Base-by-base conservation (phyloP, 768 basidiomycete genomes). In the Lactarius tabidus region DNA sequence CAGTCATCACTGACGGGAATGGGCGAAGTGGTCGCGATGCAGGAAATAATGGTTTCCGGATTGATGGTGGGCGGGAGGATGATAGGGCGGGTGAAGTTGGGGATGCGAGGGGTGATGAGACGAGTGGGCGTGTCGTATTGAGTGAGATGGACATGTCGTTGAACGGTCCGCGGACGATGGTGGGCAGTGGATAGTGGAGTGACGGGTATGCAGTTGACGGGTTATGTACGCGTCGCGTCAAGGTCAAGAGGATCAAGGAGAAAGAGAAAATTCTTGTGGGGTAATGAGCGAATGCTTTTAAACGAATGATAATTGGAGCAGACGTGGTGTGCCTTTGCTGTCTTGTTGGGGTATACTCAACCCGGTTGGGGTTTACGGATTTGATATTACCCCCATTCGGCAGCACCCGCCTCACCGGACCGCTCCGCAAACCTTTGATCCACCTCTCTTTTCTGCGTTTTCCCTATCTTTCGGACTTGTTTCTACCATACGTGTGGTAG, bases 21-120 rank as follows among this genome's bases (percentile, higher is more conserved):
- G 92, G 92, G 31, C 92, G 84, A 28, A 92, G 80, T 1, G 88
- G 85, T 59, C 89, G 89, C 39, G 91, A 93, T 1, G 82, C 76
- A 6, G 87, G 84, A 73, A 94, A 93, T 7, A 82, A 76, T 67
- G 60, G 59, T 58, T 51, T 74, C 38, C 61, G 62, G 57, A 54
- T 60, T 20, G 63, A 14, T 35, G 52, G 36, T 57, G 74, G 78
- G 56, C 81, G 81, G 69, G 79, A 78, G 2, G 53, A 6, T 56
- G 52, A 60, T 28, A 28, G 57, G 36, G 54, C 31, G 20, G 63
- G 51, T 28, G 52, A 55, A 43, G 57, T 39, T 1, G 65, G 57
- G 15, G 67, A 62, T 4, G 69, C 69, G 20, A 70, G 69, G 3
- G 69, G 69, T 12, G 69, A 68, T 7, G 69, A 70, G 54, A 69